Evolutionary conservation across 768 basidiomycete species (phyloP), one percentile per base, ranked within the genome.

Genomic region (Lepiota brunneoincarnata): DNA sequence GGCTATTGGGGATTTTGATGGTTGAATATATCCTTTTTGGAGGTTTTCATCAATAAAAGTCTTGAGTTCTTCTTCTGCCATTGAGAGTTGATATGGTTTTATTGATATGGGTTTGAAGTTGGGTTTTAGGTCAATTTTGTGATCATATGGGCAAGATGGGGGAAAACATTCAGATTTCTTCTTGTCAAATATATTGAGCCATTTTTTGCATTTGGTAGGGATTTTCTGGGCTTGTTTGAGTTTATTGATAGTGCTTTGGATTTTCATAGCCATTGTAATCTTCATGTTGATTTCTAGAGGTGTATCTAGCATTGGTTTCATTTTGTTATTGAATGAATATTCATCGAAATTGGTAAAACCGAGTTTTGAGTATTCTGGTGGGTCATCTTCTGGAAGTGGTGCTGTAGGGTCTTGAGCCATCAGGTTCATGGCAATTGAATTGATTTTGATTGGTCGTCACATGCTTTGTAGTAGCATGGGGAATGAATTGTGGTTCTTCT

Each of bases 111-210:
- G 57, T 23, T 49, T 42, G 38, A 55, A 51, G 14, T 37, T 56
- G 4, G 26, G 9, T 49, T 58, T 57, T 6, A 63, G 20, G 2
- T 58, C 57, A 24, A 63, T 63, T 34, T 38, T 37, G 36, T 63
- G 62, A 26, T 61, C 60, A 26, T 50, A 61, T 0, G 50, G 17
- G 38, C 45, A 15, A 0, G 20, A 12, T n/a, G 23, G n/a, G 6
- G 59, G 61, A 14, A 56, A 51, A 40, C 49, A 26, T 34, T 46
- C 37, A 1, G 61, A 56, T 26, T 21, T 43, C 48, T 57, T 40
- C 28, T 60, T 53, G 11, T 41, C 31, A 48, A 60, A 63, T 1
- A 63, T 18, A 21, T 28, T 20, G 18, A 38, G 6, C 44, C 17
- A 49, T 21, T 48, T 31, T 18, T 55, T 37, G 20, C 18, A 49